Base-by-base conservation (phyloP, 768 basidiomycete genomes). In the Daedaleopsis nitida region DNA sequence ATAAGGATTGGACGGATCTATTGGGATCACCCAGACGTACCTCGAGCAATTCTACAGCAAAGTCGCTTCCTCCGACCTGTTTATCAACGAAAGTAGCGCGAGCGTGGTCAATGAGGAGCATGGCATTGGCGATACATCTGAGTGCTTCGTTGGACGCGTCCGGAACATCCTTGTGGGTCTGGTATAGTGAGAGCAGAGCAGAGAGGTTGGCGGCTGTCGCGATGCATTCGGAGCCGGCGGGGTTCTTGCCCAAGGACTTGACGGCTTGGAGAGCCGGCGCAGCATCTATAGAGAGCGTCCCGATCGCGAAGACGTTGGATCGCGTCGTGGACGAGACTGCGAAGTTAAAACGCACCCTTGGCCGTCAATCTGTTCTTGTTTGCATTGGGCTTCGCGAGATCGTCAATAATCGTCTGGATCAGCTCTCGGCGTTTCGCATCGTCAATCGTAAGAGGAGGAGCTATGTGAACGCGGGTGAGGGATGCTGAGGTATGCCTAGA, bases 111-210 rank as follows among this genome's bases (percentile, higher is more conserved):
- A 88, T 76, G 58, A 93, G 81, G 19, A 94, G 80, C 3, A 94
- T 73, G 0, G 90, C 83, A 70, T 96, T 96, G 9, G 94, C 93
- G 24, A 93, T 79, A 55, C 84, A 91, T 57, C 89, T 80, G 48
- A 93, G 77, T 1, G 89, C 88, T 74, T 92, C 89, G 47, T 81
- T 83, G 4, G 83, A 77, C 2, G 86, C 87, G 13, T 87, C 86
- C 3, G 71, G 69, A 43, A 85, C 80, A 56, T 85, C 81, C 59
- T 86, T 86, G 69, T 87, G 80, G 7, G 79, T 71, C 7, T 75
- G 70, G 10, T 85, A 79, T 8, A 89, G 65, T 8, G 71, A 70
- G 35, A 91, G 77, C 21, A 94, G 76, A 19, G 78, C 74, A 2
- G 80, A 79, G 23, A 94, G 75, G 69, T 87, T 90, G 23, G 78